phyloP scores from a whole-genome alignment of 495 filamentous ascomycete species.

The Xylaria telfairii region DNA sequence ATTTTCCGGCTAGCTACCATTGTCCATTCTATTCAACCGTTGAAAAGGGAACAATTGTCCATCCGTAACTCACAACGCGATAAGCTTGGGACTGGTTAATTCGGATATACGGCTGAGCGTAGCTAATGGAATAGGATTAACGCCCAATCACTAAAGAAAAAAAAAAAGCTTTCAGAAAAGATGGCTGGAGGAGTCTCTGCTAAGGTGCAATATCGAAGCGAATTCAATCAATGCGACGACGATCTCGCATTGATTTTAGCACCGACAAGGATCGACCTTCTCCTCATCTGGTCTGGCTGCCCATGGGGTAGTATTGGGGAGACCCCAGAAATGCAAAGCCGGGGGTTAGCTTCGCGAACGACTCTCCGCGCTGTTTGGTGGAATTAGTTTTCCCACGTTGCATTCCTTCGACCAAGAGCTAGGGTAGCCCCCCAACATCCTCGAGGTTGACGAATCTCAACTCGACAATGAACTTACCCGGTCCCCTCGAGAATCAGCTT shows the following conservation, averaged over 20 bases:
- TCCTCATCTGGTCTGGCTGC: conserved; percentile 12
- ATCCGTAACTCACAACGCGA: not conserved
- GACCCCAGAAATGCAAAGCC: conserved; percentile 11
- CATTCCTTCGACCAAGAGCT: not conserved
- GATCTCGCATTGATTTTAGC: not conserved
- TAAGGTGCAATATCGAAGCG: conserved; percentile 3
- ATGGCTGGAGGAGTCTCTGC: not conserved
- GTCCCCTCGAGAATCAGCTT: not conserved
- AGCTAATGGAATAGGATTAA: not conserved
- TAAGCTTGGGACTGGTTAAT: not conserved
- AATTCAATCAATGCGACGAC: not conserved
- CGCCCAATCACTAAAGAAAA: not conserved
- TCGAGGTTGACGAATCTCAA: conserved; percentile 4
- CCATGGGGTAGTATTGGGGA: conserved; percentile 16
- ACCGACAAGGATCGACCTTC: conserved; percentile 13
- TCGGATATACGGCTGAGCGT: not conserved
- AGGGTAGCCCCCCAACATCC: not conserved
- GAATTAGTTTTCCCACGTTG: conserved; percentile 29
- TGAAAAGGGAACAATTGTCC: not conserved
- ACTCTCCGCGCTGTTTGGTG: conserved; percentile 34
- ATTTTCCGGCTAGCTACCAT: not conserved
- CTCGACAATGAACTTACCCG: conserved; percentile 13
- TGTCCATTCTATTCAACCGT: not conserved
- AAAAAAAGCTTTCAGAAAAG: not conserved
- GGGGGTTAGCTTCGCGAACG: conserved; percentile 4